phyloP scores from a whole-genome alignment of 2,329 filamentous ascomycete species.

The Penicillium sp. region DNA sequence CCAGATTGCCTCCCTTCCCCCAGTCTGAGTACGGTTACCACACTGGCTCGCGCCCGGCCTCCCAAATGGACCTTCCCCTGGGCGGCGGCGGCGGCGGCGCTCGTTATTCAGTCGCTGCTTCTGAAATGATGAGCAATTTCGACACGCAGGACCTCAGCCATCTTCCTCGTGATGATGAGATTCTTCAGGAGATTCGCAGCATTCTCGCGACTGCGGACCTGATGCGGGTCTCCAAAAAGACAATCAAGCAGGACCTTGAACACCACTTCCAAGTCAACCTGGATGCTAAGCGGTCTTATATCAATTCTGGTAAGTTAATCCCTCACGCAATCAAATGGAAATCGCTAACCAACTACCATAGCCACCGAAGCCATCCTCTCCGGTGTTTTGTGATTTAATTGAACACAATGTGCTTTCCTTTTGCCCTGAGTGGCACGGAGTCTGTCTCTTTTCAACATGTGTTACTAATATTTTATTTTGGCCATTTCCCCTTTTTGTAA shows the following conservation, averaged over 20 bases:
- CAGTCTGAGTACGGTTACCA: constrained; percentile 72
- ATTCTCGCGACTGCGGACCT: constrained; percentile 89
- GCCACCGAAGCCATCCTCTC: constrained; percentile 79
- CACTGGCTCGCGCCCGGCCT: constrained; percentile 61
- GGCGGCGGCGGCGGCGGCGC: constrained; percentile 59
- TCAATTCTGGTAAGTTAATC: constrained; percentile 76
- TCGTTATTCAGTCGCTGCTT: constrained; percentile 78
- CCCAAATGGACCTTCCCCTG: constrained; percentile 56
- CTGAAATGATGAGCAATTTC: constrained; percentile 71
- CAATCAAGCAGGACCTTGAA: constrained; percentile 91
- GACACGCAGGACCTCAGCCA: constrained; percentile 74
- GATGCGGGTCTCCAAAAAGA: constrained; percentile 99
- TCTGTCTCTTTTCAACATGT: constrained; percentile 10
- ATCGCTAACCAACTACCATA: constrained; percentile 37
- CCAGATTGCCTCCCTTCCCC: constrained; percentile 68
- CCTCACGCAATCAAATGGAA: constrained; percentile 4
- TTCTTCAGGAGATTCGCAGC: constrained; percentile 91
- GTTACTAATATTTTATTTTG: constrained; percentile 19
- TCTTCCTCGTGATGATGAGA: constrained; percentile 82
- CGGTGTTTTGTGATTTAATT: constrained; percentile 64
- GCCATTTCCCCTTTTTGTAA: constrained; percentile 14
- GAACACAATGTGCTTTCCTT: not conserved
- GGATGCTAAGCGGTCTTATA: constrained; percentile 87
- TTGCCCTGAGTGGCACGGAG: not conserved
- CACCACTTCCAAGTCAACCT: constrained; percentile 83